Percentiles rank a stretch among this genome's conserved stretches.
phyloP scores from a whole-genome alignment of 2,329 filamentous ascomycete genomes.

The Ophiostoma australiae region DNA sequence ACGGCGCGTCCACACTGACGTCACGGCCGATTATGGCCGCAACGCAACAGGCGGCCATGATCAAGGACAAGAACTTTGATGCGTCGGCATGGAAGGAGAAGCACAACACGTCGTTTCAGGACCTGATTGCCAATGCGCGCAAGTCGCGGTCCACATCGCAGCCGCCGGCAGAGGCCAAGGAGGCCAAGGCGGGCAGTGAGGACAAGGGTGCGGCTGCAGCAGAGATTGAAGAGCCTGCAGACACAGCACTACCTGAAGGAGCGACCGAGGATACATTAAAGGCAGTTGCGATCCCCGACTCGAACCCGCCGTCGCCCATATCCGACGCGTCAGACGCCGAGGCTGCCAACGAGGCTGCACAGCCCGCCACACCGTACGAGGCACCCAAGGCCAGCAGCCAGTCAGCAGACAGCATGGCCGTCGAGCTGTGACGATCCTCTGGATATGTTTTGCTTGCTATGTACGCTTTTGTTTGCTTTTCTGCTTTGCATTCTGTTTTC shows the following conservation, averaged over 20 bases:
- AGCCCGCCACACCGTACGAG: not conserved
- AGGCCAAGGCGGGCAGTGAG: not conserved
- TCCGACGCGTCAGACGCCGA: not conserved
- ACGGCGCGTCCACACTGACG: slow-evolving; percentile 32
- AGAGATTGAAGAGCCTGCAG: not conserved
- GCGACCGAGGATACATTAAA: not conserved
- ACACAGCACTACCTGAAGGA: not conserved
- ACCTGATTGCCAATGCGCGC: slow-evolving; percentile 72
- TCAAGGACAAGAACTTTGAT: slow-evolving; percentile 89
- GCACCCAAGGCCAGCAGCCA: not conserved
- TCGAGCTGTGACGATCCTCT: not conserved
- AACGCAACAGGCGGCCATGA: slow-evolving; percentile 40
- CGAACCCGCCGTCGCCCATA: slow-evolving; percentile 4
- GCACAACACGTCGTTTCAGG: slow-evolving; percentile 70
- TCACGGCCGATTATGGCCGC: slow-evolving; percentile 25
- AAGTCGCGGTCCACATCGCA: slow-evolving; percentile 45
- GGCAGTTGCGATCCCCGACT: not conserved
- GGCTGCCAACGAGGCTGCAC: not conserved
- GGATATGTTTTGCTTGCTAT: not conserved
- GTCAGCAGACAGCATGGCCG: not conserved
- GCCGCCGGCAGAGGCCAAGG: not conserved
- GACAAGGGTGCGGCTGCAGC: not conserved
- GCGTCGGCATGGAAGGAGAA: slow-evolving; percentile 66
- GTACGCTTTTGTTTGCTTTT: not conserved
- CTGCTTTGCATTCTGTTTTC: not conserved